phyloP scores from a whole-genome alignment of 805 yeast species.

The Kodamaea jinghongensis region DNA sequence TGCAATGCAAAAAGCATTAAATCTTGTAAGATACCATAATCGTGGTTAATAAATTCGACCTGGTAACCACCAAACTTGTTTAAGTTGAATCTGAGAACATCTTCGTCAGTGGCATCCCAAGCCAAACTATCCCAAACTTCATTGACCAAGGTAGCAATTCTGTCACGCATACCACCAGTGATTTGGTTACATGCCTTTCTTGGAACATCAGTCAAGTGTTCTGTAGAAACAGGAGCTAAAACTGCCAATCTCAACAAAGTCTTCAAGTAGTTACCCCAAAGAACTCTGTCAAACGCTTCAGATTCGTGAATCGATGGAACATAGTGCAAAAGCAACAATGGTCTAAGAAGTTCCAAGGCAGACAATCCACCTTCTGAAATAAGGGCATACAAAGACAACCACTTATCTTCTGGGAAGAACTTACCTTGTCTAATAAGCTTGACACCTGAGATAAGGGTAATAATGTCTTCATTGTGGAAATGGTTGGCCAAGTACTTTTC shows the following conservation, averaged over 20 bases:
- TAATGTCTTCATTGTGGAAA: constrained; percentile 43
- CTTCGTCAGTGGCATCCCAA: constrained; percentile 55
- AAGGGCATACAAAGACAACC: constrained; percentile 68
- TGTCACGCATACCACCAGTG: constrained; percentile 59
- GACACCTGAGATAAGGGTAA: constrained; percentile 46
- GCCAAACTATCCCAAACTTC: constrained; percentile 76
- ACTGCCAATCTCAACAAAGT: constrained; percentile 57
- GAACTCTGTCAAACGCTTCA: constrained; percentile 52
- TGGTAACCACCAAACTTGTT: constrained; percentile 69
- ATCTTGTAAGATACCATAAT: constrained; percentile 60
- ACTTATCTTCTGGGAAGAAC: constrained; percentile 64
- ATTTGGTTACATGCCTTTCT: constrained; percentile 65
- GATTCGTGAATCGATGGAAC: constrained; percentile 52
- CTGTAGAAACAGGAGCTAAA: constrained; percentile 66
- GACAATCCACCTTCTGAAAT: constrained; percentile 55
- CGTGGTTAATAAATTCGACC: constrained; percentile 54
- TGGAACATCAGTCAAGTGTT: constrained; percentile 70
- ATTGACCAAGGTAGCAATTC: constrained; percentile 53
- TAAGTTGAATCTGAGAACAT: constrained; percentile 55
- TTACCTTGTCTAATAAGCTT: constrained; percentile 51
- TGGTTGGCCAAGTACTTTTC: constrained; percentile 39
- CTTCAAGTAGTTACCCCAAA: constrained; percentile 70
- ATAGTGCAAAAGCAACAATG: constrained; percentile 46
- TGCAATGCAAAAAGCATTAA: constrained; percentile 69
- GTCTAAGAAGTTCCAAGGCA: constrained; percentile 51